Base-by-base conservation (phyloP, 768 basidiomycete genomes). In the Jaapia argillacea region DNA sequence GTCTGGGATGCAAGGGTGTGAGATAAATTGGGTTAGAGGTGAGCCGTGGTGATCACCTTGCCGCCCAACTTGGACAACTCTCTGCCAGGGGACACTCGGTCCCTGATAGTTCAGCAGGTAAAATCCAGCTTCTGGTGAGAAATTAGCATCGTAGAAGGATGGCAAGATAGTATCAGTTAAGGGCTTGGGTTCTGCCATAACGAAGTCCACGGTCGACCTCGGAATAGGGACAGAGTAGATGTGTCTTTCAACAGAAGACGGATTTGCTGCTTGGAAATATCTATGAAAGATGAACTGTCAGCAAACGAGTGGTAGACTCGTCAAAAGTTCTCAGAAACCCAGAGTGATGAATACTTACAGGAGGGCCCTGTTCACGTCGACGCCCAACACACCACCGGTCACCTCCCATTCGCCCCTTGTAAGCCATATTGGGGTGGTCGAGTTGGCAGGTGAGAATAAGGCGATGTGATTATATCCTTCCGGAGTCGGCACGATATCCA, bases 401-500 rank as follows among this genome's bases (percentile, higher is more conserved):
- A 98, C 89, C 61, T 99, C 94, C 92, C 92, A 96, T 14, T 77
- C 58, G 1, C 94, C 94, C 2, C 71, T 70, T 1, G 94, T 98
- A 28, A 99, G 67, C 68, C 89, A 99, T 25, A 64, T 72, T 2
- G 93, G 91, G 1, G 69, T 75, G 23, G 68, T 62, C 14, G 82
- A 71, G 47, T 71, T 74, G 3, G 84, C 77, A 4, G 90, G 82
- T 50, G 75, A 81, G 68, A 93, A 99, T 24, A 92, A 72, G 0
- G 94, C 96, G 54, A 99, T 80, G 57, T 98, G 94, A 51, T 88
- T 83, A 67, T 72, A 97, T 0, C 96, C 96, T 3, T 85, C 78
- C 21, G 66, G 53, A 24, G 74, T 79, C 6, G 94, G 90, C 4
- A 93, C 75, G 48, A 99, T 73, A 59, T 99, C 96, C 40, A 99